Base-by-base conservation (phyloP, 78 protist genomes). In the Isochrysis galbana region DNA sequence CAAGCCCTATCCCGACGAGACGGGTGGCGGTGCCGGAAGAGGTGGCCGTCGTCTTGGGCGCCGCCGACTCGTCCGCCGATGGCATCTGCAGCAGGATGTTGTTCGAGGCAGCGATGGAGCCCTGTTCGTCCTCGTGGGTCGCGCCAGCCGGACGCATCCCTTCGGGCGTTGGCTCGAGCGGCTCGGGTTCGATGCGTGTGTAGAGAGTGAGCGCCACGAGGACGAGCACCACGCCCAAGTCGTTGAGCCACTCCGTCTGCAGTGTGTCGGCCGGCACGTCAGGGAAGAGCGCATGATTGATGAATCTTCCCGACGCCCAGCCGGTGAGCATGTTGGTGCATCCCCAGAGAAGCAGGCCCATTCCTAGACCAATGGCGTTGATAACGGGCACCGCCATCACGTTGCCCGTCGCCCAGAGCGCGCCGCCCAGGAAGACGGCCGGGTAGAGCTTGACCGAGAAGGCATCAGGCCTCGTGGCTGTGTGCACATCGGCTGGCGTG, bases 301-400 rank as follows among this genome's bases (percentile, higher is more conserved):
- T 7, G 42, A 70, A 70, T 36, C 7, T 4, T 26, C 97, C 96
- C 23, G 87, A 51, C 29, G 94, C 89, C 90, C 91, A 97, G 38
- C 98, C 97, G 5, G 86, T 72, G 78, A 96, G 51, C 74, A 96
- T 55, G 87, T 94, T 95, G 29, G 96, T 11, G 29, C 89, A 54
- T 14, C 96, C 90, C 98, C 98, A 97, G 44, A 96, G n/a, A 26
- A 94, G 77, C 69, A 97, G 34, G 5, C 97, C 98, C 26, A 96
- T 74, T 14, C 96, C 95, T 22, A 97, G 87, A 32, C 98, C 98
- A 44, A 95, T 91, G 11, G 92, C 25, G 25, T 95, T 87, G 19
- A 97, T 96, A 70, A 96, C 92, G 3, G 97, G 96, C 38, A 96
- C 96, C n/a, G 90, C 90, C 46, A 93, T 54, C 38, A 90, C 47